These are phyloP conservation scores for Yamadazyma blattariae DNA, from an alignment of 1,139 yeast species.

Conservation along the genomic window DNA sequence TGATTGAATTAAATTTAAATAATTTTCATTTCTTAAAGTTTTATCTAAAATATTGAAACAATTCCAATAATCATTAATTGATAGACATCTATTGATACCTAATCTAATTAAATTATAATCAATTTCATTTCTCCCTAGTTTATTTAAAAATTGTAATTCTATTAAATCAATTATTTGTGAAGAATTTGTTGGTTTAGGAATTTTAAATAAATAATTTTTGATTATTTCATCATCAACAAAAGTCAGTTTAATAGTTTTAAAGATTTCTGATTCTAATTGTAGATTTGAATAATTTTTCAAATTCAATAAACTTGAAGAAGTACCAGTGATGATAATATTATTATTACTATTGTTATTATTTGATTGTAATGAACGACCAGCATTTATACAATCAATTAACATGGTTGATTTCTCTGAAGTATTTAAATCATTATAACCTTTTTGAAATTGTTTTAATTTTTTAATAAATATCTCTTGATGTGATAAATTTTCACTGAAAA, in stretches of 20 bases:
- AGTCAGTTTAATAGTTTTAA: not conserved
- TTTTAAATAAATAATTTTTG: slow-evolving; percentile 16
- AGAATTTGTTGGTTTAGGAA: slow-evolving; percentile 18
- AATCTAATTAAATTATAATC: slow-evolving; percentile 13
- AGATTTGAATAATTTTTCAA: not conserved
- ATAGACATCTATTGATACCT: slow-evolving; percentile 22
- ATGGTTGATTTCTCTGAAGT: slow-evolving; percentile 2
- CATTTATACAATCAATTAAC: slow-evolving; percentile 23
- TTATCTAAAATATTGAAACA: slow-evolving; percentile 30
- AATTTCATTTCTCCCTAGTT: slow-evolving; percentile 2
- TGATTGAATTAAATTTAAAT: slow-evolving; percentile 3
- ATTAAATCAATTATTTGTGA: slow-evolving; percentile 16
- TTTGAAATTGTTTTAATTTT: slow-evolving; percentile 15
- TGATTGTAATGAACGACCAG: slow-evolving; percentile 21
- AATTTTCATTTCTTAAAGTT: slow-evolving; percentile 17
- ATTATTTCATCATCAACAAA: slow-evolving; percentile 5
- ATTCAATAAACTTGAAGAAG: too few relatives aligned
- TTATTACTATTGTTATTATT: too few relatives aligned
- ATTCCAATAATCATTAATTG: slow-evolving; percentile 32
- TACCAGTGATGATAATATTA: too few relatives aligned
- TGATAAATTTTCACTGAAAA: slow-evolving; percentile 22
- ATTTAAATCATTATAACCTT: not conserved
- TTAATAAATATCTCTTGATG: slow-evolving; percentile 25
- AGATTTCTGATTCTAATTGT: not conserved
- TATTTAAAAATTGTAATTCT: not conserved